Base-by-base conservation (phyloP, 352 stramenopile species). In the Phytopythium ostracodes region DNA sequence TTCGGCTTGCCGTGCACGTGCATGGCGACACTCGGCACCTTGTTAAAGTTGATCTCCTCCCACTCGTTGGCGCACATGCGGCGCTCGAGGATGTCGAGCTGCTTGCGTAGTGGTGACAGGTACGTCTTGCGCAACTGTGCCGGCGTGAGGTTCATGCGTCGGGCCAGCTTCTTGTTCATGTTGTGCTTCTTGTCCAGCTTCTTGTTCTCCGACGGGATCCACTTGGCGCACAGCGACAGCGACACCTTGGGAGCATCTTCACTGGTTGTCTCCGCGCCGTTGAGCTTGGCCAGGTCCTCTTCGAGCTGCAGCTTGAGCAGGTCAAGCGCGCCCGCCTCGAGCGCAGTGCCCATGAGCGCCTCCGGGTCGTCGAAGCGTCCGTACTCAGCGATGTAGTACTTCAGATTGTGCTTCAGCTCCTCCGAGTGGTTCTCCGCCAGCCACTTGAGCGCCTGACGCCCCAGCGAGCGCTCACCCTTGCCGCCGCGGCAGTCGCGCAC, bases 131-230 rank as follows among this genome's bases (percentile, higher is more conserved):
- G 74, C 29, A 86, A 64, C 40, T 71, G 25, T 1, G 76, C 72
- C 6, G 62, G 65, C 27, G 67, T 74, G 36, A 86, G 29, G 3
- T 66, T 69, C 77, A 86, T 84, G 66, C 72, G 65, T 14, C 61
- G 62, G 25, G 65, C 69, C 11, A 86, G 66, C 67, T 86, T 86
- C 52, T 74, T 75, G 63, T 77, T 80, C 72, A 84, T 75, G 56
- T 65, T 50, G 15, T 70, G 62, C 61, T 75, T 76, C 65, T 77
- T 81, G 72, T 87, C 77, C 22, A 79, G 65, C 24, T 70, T 60
- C 46, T 87, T 87, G n/a, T 81, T 79, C 54, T 87, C 75, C 0
- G 72, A 82, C 29, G 77, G 77, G 27, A 87, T 50, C 77, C 77
- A 87, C 69, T 87, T 87, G 60, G 77, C 77, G 44, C 73, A 82